Percentiles rank a stretch among this genome's conserved stretches.
Conservation (phyloP, 2,329 filamentous ascomycete species). For the Dichotomopilus funicola region DNA sequence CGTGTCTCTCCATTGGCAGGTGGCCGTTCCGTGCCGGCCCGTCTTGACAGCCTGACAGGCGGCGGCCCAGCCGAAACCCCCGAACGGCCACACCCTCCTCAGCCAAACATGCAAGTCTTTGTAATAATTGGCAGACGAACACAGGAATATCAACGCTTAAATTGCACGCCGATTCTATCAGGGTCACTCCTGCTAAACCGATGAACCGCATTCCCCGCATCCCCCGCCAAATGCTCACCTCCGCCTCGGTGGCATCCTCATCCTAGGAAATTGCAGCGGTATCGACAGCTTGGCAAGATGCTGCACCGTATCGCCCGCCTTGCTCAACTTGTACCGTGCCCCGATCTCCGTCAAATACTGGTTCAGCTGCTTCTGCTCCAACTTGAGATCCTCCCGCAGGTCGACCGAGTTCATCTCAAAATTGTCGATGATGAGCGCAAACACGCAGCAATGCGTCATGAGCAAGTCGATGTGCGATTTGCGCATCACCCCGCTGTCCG, state of each 20-base stretch:
- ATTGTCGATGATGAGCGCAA: slow-evolving; percentile 66
- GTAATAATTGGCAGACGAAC: not conserved
- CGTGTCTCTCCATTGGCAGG: too few relatives aligned
- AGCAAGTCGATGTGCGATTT: slow-evolving; percentile 68
- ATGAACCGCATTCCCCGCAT: not conserved
- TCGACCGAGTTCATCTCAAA: slow-evolving; percentile 65
- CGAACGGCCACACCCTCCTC: too few relatives aligned
- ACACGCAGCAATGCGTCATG: slow-evolving; percentile 64
- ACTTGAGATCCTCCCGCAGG: slow-evolving; percentile 62
- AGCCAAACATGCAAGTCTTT: too few relatives aligned
- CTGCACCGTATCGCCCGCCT: slow-evolving; percentile 49
- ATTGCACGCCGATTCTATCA: too few relatives aligned
- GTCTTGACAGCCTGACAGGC: too few relatives aligned
- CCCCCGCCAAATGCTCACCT: slow-evolving; percentile 14
- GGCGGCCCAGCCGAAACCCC: too few relatives aligned
- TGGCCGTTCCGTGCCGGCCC: too few relatives aligned
- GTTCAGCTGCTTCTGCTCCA: slow-evolving; percentile 64
- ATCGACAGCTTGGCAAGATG: slow-evolving; percentile 65
- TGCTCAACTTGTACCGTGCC: slow-evolving; percentile 55
- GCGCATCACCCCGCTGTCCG: slow-evolving; percentile 55
- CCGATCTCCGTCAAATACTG: slow-evolving; percentile 74
- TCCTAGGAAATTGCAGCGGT: slow-evolving; percentile 76
- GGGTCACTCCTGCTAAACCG: too few relatives aligned
- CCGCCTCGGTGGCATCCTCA: slow-evolving; percentile 28
- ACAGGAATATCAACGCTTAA: too few relatives aligned